Evolutionary conservation across 257 asterid genomes (phyloP).

Genomic region (Verbascum thapsus): DNA sequence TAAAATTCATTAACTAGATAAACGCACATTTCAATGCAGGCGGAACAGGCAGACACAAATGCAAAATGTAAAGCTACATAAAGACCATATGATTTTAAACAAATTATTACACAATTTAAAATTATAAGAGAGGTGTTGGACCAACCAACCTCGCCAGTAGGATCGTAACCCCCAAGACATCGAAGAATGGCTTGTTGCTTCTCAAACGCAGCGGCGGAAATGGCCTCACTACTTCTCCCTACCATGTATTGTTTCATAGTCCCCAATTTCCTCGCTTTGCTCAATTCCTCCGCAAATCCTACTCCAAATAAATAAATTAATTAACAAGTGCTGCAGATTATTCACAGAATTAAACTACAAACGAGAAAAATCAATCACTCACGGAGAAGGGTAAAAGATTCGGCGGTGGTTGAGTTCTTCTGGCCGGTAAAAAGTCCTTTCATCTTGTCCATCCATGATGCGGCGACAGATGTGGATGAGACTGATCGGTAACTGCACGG

Average conservation of each 20-base stretch:
- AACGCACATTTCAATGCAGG: neutral
- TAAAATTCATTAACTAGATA: neutral
- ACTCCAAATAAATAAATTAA: slow-evolving; percentile 5
- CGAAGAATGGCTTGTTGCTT: slow-evolving; percentile 84
- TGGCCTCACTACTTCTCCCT: slow-evolving; percentile 78
- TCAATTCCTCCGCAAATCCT: slow-evolving; percentile 85
- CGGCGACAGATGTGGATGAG: slow-evolving; percentile 58
- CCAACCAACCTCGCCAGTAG: slow-evolving; percentile 77
- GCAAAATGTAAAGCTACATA: neutral
- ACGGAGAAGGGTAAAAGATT: slow-evolving; percentile 79
- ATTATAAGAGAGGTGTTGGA: neutral
- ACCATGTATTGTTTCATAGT: slow-evolving; percentile 65
- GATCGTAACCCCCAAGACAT: slow-evolving; percentile 70
- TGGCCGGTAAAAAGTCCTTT: slow-evolving; percentile 75
- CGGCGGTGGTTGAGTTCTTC: slow-evolving; percentile 43
- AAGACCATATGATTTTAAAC: neutral
- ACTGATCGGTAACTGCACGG: slow-evolving; percentile 48
- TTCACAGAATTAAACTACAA: too few species aligned
- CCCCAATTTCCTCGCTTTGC: slow-evolving; percentile 76
- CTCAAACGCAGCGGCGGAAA: slow-evolving; percentile 66
- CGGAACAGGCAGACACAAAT: slow-evolving; percentile 1
- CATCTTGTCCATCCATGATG: slow-evolving; percentile 84
- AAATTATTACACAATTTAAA: neutral
- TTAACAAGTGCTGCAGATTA: neutral
- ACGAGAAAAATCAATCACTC: slow-evolving; percentile 24